phyloP scores from a whole-genome alignment of 2,329 filamentous ascomycete genomes.

The Xylaria sp. region DNA sequence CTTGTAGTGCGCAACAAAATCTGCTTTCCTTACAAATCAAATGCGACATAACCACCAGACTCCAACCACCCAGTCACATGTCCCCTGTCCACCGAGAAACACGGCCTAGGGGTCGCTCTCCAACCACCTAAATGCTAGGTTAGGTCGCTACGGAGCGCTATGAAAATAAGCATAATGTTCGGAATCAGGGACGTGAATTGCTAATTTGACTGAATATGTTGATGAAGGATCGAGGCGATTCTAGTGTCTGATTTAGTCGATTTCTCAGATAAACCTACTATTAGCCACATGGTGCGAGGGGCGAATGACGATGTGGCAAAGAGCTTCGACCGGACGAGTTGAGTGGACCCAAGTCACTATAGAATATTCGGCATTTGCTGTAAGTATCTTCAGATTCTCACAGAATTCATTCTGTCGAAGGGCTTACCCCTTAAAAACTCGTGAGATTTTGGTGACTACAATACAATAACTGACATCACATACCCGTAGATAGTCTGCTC shows the following conservation, averaged over 20 bases:
- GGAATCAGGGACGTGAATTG: background rate
- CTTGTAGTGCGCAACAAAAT: slow-evolving; percentile 7
- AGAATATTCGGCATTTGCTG: slow-evolving; percentile 3
- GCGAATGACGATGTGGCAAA: slow-evolving; percentile 38
- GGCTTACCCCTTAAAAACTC: background rate
- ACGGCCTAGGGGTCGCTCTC: slow-evolving; percentile 9
- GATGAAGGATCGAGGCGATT: slow-evolving; percentile 5
- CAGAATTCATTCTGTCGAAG: background rate
- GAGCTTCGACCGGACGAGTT: slow-evolving; percentile 3
- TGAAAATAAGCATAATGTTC: slow-evolving; percentile 3
- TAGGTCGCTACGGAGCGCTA: background rate
- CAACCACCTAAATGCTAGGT: slow-evolving; percentile 25
- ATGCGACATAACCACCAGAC: slow-evolving; percentile 21
- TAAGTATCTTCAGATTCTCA: background rate
- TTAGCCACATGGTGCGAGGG: slow-evolving; percentile 21
- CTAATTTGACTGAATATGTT: background rate
- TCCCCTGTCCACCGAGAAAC: slow-evolving; percentile 31
- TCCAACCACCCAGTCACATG: slow-evolving; percentile 31
- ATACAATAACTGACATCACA: slow-evolving; percentile 8
- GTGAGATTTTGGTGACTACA: background rate
- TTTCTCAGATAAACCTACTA: background rate
- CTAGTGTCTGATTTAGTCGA: background rate
- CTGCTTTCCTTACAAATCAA: slow-evolving; percentile 37
- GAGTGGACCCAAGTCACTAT: slow-evolving; percentile 18
- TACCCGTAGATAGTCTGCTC: background rate